Percentiles rank a stretch among this genome's conserved stretches.
Conservation (phyloP, 2,329 filamentous ascomycete species). For the Diplodia sapinea region DNA sequence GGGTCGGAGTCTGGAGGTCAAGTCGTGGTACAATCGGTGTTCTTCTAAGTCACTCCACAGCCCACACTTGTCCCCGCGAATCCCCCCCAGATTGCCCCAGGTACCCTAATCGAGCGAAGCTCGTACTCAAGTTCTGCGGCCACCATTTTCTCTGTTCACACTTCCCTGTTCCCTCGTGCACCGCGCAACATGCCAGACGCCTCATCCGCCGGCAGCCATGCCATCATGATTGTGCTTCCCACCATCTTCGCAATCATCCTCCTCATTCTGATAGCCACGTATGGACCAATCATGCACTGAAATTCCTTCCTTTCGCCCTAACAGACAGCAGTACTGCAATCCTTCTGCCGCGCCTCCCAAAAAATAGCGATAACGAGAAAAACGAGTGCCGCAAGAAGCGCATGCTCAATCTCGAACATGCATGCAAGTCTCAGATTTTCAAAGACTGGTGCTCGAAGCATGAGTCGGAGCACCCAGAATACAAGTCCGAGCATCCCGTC, state of each 20-base stretch:
- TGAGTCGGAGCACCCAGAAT: slow-evolving; percentile 23
- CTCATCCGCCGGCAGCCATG: slow-evolving; percentile 12
- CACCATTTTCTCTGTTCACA: background rate
- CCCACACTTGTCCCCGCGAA: background rate
- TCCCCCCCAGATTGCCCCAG: background rate
- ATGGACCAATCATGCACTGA: slow-evolving; percentile 18
- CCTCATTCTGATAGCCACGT: slow-evolving; percentile 42
- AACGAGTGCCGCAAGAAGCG: slow-evolving; percentile 40
- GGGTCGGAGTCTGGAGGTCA: slow-evolving; percentile 8
- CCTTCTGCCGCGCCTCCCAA: slow-evolving; percentile 28
- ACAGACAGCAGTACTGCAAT: slow-evolving; percentile 24
- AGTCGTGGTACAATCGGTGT: slow-evolving; percentile 9
- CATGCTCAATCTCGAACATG: slow-evolving; percentile 41
- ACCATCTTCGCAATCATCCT: slow-evolving; percentile 42
- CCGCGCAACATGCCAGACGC: slow-evolving; percentile 21
- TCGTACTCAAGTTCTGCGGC: slow-evolving; percentile 11
- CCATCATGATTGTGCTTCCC: slow-evolving; percentile 43
- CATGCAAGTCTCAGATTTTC: slow-evolving; percentile 43
- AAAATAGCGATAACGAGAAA: slow-evolving; percentile 34
- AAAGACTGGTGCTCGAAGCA: slow-evolving; percentile 41
- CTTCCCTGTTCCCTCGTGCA: background rate
- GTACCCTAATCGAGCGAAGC: background rate
- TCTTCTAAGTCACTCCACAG: slow-evolving; percentile 9
- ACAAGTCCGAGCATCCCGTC: slow-evolving; percentile 28
- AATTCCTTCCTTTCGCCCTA: background rate